phyloP scores from a whole-genome alignment of 805 yeast genomes.

The Pichia phayaonensis region DNA sequence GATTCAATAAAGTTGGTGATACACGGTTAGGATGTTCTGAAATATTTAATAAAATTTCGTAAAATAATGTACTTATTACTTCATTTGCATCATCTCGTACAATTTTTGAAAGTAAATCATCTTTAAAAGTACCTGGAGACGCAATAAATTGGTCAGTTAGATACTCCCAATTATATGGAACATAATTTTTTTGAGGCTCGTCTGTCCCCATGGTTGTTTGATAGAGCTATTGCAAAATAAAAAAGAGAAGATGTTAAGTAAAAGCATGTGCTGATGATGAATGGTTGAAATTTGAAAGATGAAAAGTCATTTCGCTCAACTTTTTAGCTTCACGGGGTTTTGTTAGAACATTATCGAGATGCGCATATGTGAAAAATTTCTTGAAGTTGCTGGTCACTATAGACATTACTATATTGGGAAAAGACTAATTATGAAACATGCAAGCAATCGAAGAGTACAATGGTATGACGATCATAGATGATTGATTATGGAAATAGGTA shows the following conservation, averaged over 20 bases:
- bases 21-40: slow-evolving; percentile 20
- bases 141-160: slow-evolving; percentile 5
- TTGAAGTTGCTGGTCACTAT: too few relatives aligned
- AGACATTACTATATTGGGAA: too few relatives aligned
- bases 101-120: slow-evolving; percentile 8
- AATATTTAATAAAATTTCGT: slow-evolving; percentile 20
- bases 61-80: slow-evolving; percentile 17
- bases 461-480: too few relatives aligned
- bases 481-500: too few relatives aligned
- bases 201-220: not conserved
- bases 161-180: slow-evolving; percentile 7
- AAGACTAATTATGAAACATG: too few relatives aligned
- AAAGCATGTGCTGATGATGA: not conserved
- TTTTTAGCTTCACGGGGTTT: too few relatives aligned
- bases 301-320: not conserved
- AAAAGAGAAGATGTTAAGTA: not conserved
- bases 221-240: not conserved
- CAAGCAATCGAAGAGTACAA: too few relatives aligned
- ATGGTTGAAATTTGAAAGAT: not conserved
- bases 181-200: not conserved
- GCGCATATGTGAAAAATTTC: too few relatives aligned
- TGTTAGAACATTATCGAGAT: too few relatives aligned
- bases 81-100: slow-evolving; percentile 4
- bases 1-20: slow-evolving; percentile 11
- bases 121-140: not conserved